Evolutionary conservation across 1,139 yeast species (phyloP), one percentile per base, ranked within the genome.

Genomic region (Suhomyces panamericanus): DNA sequence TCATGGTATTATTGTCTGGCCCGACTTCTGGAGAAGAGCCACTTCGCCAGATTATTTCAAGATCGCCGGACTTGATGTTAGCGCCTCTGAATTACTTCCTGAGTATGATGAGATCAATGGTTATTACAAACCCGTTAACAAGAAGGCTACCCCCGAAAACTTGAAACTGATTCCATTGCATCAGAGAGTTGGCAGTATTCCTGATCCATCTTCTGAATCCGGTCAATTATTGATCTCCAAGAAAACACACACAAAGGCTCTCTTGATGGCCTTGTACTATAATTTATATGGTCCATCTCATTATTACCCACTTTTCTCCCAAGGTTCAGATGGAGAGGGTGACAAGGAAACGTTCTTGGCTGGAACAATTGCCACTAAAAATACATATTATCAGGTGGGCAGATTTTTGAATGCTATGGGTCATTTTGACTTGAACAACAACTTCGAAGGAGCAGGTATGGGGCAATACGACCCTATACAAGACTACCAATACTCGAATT

Each of bases 271-370:
- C 0, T 65, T 86, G 31, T 88, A 87, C 64, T 89, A 88, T 66
- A 89, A 88, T 59, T 64, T 86, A 33, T 85, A 80, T 59, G 96
- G 96, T 0, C 95, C 93, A 6, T 75, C 77, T 14, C 81, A 82
- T 66, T 89, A 78, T 59, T 89, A 88, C 63, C 95, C 95, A n/a
- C 73, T 89, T 38, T 78, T 89, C 44, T 83, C 93, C 0, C 96
- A 88, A 65, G 91, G 91, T 12, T 81, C 87, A 0, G 86, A 83
- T 46, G 96, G 96, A 35, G 95, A 87, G 67, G 96, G 96, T 49
- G 96, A 89, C 62, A 89, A 88, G 61, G 96, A 89, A 60, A 87
- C 96, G 0, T 89, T 87, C 58, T 69, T 87, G 43, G 91, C 96
- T 0, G 91, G 93, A 0, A 84, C 95, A 0, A 77, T 77, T 37